Conservation (phyloP, 176 grass and related monocot genomes). For the Phragmites australis region DNA sequence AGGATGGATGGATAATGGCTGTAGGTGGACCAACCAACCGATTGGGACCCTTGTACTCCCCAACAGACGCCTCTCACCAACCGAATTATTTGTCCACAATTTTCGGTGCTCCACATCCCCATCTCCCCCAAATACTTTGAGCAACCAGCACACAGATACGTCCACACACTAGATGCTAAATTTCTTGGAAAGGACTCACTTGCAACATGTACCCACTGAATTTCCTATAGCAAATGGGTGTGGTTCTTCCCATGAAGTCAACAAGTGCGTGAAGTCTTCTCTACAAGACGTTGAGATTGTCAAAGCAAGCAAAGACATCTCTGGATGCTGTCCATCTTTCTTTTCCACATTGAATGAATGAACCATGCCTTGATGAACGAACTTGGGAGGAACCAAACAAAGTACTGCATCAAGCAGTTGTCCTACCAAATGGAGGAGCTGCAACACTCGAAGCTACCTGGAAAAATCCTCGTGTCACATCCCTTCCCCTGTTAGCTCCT, state of each 20-base stretch:
- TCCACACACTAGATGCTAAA: slow-evolving; percentile 22
- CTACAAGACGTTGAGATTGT: neutral
- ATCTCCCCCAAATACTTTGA: neutral
- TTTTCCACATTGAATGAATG: neutral
- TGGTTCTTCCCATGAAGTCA: neutral
- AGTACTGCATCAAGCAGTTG: slow-evolving; percentile 19
- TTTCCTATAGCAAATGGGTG: neutral
- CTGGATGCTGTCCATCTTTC: neutral
- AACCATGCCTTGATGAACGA: neutral
- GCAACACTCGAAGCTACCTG: neutral
- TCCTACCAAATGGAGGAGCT: slow-evolving; percentile 13
- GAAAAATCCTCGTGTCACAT: slow-evolving; percentile 4
- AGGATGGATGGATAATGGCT: slow-evolving; percentile 45
- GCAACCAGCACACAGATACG: neutral
- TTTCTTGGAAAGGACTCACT: neutral
- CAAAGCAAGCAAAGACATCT: slow-evolving; percentile 23
- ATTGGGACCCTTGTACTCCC: slow-evolving; percentile 35
- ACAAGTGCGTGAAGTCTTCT: neutral
- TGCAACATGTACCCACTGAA: neutral
- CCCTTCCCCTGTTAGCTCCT: neutral
- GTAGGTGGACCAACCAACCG: slow-evolving; percentile 72
- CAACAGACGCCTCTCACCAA: slow-evolving; percentile 60
- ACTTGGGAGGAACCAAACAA: slow-evolving; percentile 9
- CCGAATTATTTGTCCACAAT: slow-evolving; percentile 46
- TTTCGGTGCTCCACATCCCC: slow-evolving; percentile 9